Conservation (phyloP, 495 filamentous ascomycete species). For the Pseudevernia furfuracea region DNA sequence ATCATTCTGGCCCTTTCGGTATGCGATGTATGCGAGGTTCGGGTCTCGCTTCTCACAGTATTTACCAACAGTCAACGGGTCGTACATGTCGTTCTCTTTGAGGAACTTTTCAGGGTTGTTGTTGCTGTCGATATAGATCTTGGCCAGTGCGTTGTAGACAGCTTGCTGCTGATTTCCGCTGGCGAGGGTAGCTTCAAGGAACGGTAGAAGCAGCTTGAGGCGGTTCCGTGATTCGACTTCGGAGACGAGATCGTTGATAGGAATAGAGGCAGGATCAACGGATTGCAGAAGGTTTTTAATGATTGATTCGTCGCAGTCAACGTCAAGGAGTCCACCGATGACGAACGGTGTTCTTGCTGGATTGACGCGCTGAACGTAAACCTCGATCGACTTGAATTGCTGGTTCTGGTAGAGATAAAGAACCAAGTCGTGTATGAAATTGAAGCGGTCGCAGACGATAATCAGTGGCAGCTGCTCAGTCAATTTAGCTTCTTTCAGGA, state of each 20-base stretch:
- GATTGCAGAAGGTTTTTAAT: slow-evolving; percentile 90
- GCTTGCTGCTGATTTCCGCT: slow-evolving; percentile 95
- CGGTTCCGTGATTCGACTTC: slow-evolving; percentile 95
- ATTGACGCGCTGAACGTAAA: slow-evolving; percentile 99
- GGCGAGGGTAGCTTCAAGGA: slow-evolving; percentile 87
- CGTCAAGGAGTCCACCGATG: slow-evolving; percentile 89
- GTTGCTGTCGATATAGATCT: slow-evolving; percentile 99
- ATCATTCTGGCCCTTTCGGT: slow-evolving; percentile 94
- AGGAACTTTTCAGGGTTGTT: slow-evolving; percentile 98
- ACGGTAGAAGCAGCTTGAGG: slow-evolving; percentile 90
- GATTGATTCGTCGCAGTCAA: slow-evolving; percentile 92
- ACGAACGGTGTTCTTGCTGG: slow-evolving; percentile 88
- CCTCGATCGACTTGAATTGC: slow-evolving; percentile 98
- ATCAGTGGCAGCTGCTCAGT: slow-evolving; percentile 92
- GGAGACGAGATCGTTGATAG: slow-evolving; percentile 89
- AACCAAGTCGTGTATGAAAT: slow-evolving; percentile 95
- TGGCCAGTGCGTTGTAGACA: slow-evolving; percentile 95
- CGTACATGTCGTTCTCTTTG: slow-evolving; percentile 96
- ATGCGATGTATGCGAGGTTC: slow-evolving; percentile 92
- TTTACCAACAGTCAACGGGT: slow-evolving; percentile 85
- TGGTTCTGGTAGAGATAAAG: slow-evolving; percentile 98
- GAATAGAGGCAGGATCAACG: slow-evolving; percentile 75
- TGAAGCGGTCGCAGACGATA: slow-evolving; percentile 97
- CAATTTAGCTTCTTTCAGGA: slow-evolving; percentile 91
- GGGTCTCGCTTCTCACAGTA: slow-evolving; percentile 99